A percentile compares a stretch with the other conserved stretches of the same genome.
Conservation (phyloP, 441 rosid genomes). For the Populus hybrid region DNA sequence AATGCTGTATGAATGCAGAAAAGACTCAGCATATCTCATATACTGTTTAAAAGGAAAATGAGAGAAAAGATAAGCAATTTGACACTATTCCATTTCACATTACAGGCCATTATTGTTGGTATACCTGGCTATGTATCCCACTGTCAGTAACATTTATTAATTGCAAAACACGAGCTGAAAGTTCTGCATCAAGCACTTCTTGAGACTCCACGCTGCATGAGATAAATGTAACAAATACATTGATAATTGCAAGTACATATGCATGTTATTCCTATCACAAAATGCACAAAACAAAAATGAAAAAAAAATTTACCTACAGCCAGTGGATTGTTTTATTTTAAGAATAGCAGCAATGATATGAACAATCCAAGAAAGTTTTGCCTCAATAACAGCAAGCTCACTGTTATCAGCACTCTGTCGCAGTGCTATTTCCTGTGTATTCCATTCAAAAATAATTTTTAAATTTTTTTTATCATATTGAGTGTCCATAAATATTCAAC, state of each 20-base stretch:
- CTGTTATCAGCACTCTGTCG: conserved; percentile 52
- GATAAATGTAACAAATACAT: conserved; percentile 11
- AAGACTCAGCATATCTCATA: not conserved
- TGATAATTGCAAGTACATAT: not conserved
- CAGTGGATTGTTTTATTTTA: conserved; percentile 82
- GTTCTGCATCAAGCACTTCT: conserved; percentile 98
- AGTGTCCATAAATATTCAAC: too few relatives aligned
- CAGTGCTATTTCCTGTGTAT: conserved; percentile 72
- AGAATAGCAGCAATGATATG: conserved; percentile 94
- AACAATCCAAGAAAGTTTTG: conserved; percentile 95
- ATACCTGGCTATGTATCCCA: conserved; percentile 92
- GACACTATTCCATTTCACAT: not conserved
- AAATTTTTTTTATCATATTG: too few relatives aligned
- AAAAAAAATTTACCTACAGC: conserved; percentile 67
- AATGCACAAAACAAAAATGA: conserved; percentile 9
- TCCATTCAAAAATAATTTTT: conserved; percentile 17
- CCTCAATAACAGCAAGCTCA: conserved; percentile 83
- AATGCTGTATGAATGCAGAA: not conserved
- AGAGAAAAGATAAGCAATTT: not conserved
- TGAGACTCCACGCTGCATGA: conserved; percentile 86
- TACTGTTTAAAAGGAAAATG: not conserved
- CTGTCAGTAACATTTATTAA: too few relatives aligned
- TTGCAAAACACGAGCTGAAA: conserved; percentile 96
- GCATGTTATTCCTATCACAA: not conserved
- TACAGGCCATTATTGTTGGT: not conserved